These are phyloP conservation scores for Ustilago vetiveriae DNA, from an alignment of 1,284 basidiomycete species.

Conservation along the genomic window DNA sequence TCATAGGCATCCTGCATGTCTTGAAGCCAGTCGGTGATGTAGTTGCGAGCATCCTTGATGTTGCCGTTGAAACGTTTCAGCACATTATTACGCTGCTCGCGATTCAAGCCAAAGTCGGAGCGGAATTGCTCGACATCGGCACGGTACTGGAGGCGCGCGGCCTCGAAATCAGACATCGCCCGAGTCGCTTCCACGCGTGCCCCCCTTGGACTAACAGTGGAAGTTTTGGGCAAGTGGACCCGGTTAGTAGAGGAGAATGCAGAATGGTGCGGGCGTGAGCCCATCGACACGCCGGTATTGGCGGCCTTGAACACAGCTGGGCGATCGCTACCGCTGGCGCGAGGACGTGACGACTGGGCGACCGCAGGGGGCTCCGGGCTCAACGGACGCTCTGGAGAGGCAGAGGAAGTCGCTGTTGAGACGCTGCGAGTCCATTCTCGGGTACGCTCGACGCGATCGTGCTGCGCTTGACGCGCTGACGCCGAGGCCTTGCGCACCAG, in stretches of 20 bases:
- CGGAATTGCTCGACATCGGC: slow-evolving; percentile 17
- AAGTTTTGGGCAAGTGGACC: background rate
- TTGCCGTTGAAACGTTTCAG: slow-evolving; percentile 20
- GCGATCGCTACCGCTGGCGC: slow-evolving; percentile 24
- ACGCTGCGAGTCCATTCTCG: slow-evolving; percentile 29
- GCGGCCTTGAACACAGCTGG: background rate
- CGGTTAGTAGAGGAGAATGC: no score
- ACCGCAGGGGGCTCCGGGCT: background rate
- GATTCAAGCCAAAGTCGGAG: slow-evolving; percentile 19
- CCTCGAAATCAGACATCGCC: slow-evolving; percentile 2
- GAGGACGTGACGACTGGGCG: slow-evolving; percentile 12
- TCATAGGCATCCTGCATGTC: slow-evolving; percentile 15
- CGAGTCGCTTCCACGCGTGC: background rate
- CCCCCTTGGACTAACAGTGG: background rate
- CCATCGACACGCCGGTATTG: background rate
- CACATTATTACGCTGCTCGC: slow-evolving; percentile 3
- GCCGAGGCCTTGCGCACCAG: background rate
- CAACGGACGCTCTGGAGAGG: background rate
- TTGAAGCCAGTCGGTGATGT: slow-evolving; percentile 18
- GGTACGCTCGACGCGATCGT: slow-evolving; percentile 9
- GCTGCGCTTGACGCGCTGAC: background rate
- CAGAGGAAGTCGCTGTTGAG: slow-evolving; percentile 14
- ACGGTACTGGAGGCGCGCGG: slow-evolving; percentile 24
- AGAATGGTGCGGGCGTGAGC: background rate
- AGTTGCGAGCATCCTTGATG: slow-evolving; percentile 18